These are phyloP conservation scores for Phytophthora citrophthora DNA, from an alignment of 352 stramenopile genomes.

Conservation along the genomic window DNA sequence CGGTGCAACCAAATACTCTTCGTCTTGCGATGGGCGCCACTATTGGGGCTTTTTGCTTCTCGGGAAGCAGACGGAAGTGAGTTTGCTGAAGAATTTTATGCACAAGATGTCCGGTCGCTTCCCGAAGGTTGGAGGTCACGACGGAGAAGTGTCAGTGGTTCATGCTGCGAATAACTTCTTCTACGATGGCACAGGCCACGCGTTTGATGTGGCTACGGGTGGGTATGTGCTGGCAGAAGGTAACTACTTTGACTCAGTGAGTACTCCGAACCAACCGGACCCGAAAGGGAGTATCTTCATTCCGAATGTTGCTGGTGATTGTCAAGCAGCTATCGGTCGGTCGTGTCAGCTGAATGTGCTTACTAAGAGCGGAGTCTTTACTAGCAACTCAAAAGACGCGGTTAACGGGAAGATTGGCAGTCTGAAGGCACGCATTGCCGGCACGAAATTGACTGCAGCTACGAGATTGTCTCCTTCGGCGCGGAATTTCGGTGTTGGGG, in stretches of 20 bases:
- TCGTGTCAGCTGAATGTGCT: slow-evolving; percentile 21
- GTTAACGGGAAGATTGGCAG: slow-evolving; percentile 9
- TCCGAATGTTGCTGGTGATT: slow-evolving; percentile 8
- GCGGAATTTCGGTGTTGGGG: slow-evolving; percentile 6
- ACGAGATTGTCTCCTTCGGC: not conserved
- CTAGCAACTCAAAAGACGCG: slow-evolving; percentile 1
- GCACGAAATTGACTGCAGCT: not conserved
- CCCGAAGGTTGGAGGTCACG: slow-evolving; percentile 42
- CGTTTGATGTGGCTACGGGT: slow-evolving; percentile 24
- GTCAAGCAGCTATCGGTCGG: slow-evolving; percentile 18
- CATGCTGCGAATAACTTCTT: slow-evolving; percentile 44
- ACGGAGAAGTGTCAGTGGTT: slow-evolving; percentile 19
- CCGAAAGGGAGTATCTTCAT: slow-evolving; percentile 20
- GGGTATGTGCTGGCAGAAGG: slow-evolving; percentile 34
- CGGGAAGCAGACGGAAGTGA: slow-evolving; percentile 41
- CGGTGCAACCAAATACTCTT: slow-evolving; percentile 40
- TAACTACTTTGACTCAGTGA: slow-evolving; percentile 37
- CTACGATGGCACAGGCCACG: slow-evolving; percentile 28
- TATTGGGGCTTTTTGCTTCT: slow-evolving; percentile 52
- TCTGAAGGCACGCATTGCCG: not conserved
- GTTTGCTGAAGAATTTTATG: slow-evolving; percentile 51
- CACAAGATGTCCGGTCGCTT: slow-evolving; percentile 50
- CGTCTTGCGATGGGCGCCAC: slow-evolving; percentile 49
- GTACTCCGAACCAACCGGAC: slow-evolving; percentile 8
- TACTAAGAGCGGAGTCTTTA: slow-evolving; percentile 2